Conservation (phyloP, 352 stramenopile genomes). For the Pythium brachiatum region DNA sequence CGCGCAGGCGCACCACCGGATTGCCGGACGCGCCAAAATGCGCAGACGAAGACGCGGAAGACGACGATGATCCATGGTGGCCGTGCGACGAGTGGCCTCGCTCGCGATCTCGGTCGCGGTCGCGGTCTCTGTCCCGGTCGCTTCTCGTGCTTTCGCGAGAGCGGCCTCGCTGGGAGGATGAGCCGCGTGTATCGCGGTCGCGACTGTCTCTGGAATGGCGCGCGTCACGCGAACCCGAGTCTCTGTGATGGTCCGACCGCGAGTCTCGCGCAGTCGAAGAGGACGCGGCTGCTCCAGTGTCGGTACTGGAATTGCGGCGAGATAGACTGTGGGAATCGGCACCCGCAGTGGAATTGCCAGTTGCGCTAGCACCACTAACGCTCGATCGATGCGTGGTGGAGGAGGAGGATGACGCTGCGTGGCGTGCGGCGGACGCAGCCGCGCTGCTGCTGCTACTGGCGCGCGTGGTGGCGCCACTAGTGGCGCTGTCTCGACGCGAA, state of each 20-base stretch:
- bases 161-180: slow-evolving; percentile 21
- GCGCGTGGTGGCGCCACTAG: slow-evolving; percentile 3
- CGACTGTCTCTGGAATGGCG: slow-evolving; percentile 18
- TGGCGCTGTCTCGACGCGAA: slow-evolving; percentile 22
- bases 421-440: slow-evolving; percentile 1
- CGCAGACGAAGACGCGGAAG: slow-evolving; percentile 29
- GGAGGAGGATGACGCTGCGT: slow-evolving; percentile 21
- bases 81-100: slow-evolving; percentile 18
- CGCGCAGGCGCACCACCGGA: slow-evolving; percentile 50
- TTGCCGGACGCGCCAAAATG: slow-evolving; percentile 48
- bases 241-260: slow-evolving; percentile 30
- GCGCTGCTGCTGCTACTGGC: slow-evolving; percentile 14
- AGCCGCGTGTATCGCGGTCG: slow-evolving; percentile 17
- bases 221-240: slow-evolving; percentile 24
- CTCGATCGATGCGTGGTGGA: slow-evolving; percentile 17
- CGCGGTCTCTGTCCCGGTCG: slow-evolving; percentile 29
- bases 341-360: neutral
- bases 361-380: neutral
- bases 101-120: slow-evolving; percentile 19
- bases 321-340: slow-evolving; percentile 27
- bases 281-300: neutral
- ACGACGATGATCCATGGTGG: slow-evolving; percentile 24
- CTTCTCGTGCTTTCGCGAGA: slow-evolving; percentile 17
- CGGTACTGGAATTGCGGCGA: slow-evolving; percentile 39
- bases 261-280: slow-evolving; percentile 13